Evolutionary conservation across 176 grass and related monocot genomes (phyloP), one percentile per base, ranked within the genome.

Genomic region (Ananas comosus): DNA sequence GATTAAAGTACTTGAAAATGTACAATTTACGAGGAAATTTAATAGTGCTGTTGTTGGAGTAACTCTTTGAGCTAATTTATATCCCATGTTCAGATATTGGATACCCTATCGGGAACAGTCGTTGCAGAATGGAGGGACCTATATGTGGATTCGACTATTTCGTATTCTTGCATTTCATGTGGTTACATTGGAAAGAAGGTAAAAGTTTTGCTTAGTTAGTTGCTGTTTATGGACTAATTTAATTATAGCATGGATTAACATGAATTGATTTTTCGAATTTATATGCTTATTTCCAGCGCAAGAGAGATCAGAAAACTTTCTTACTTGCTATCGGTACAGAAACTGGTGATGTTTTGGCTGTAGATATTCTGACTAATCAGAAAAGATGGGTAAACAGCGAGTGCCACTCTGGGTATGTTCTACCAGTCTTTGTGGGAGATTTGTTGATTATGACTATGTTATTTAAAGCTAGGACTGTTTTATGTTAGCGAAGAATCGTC

Each of bases 121-220:
- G 56, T 73, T 10, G 42, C 64, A 73, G 70, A 53, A 49, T 80
- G 70, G 70, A 73, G 50, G 52, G 64, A 73, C 72, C 51, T 64
- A 42, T 19, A 72, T 73, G 19, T 42, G 54, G 19, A 51, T 16
- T 64, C 75, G 17, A 49, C 66, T 56, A 61, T 66, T 64, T 72
- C 69, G 17, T 85, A 85, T 63, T 67, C 65, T 64, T 79, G 84
- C 22, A 79, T 70, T 75, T 68, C 74, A 54, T 86, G 84, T 68
- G 78, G 64, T 28, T 61, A 77, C 71, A 63, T 69, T 70, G 50
- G 49, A 54, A 87, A 87, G 66, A 87, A 87, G 75, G 84, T 87
- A 9, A 18, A 75, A 5, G 10, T 51, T 17, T 21, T 61, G 47
- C 14, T 59, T 49, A 71, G 3, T 48, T 82, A 53, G 47, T 17